These are phyloP conservation scores for Leccinum subtestaceum DNA, from an alignment of 768 basidiomycete species.

Conservation along the genomic window DNA sequence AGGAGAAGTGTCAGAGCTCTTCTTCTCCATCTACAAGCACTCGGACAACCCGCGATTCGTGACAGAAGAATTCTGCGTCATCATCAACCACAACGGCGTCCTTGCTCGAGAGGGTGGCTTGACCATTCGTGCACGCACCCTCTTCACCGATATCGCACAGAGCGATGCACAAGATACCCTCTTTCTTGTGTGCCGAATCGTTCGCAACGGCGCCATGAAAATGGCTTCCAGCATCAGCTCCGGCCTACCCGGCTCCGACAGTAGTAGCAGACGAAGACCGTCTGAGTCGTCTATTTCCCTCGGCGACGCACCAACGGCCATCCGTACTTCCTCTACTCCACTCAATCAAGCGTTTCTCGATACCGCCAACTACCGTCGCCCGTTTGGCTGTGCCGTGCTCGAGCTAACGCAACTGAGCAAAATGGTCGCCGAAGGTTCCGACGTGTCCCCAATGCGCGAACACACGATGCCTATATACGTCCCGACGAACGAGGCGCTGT, in stretches of 20 bases:
- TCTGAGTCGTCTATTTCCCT: constrained; percentile 49
- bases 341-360: constrained; percentile 35
- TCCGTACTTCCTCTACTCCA: constrained; percentile 17
- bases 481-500: constrained; percentile 77
- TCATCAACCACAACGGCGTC: constrained; percentile 90
- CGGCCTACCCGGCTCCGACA: constrained; percentile 37
- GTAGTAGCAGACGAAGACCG: constrained; percentile 45
- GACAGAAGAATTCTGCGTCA: constrained; percentile 88
- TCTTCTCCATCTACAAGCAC: constrained; percentile 90
- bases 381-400: constrained; percentile 94
- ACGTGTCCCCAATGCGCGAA: constrained; percentile 66
- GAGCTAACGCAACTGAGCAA: constrained; percentile 75
- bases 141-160: constrained; percentile 86
- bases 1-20: constrained; percentile 84
- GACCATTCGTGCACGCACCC: constrained; percentile 62
- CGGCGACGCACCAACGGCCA: constrained; percentile 31
- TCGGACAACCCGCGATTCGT: constrained; percentile 74
- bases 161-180: constrained; percentile 84
- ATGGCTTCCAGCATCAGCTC: constrained; percentile 57
- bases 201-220: constrained; percentile 85
- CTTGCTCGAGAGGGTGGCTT: constrained; percentile 74
- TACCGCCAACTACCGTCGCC: constrained; percentile 65
- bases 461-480: constrained; percentile 86
- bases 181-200: constrained; percentile 87
- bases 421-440: constrained; percentile 61